Conservation (phyloP, 306 rosid genomes). For the Parietaria judaica region DNA sequence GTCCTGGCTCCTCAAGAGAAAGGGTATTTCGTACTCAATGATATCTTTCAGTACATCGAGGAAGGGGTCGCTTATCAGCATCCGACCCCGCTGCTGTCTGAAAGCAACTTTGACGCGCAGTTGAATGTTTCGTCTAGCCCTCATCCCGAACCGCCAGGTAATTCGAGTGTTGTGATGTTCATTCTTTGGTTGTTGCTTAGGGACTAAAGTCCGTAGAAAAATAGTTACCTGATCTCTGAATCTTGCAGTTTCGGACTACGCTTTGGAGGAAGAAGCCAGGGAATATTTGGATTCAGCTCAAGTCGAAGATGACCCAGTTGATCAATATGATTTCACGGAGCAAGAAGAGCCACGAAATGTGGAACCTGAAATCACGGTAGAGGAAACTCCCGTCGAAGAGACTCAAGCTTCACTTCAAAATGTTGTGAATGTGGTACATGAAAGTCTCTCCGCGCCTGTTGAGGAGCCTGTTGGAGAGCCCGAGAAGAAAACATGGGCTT, state of each 20-base stretch:
- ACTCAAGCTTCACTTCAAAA: constrained; percentile 33
- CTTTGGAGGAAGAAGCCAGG: constrained; percentile 72
- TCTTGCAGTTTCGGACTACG: constrained; percentile 58
- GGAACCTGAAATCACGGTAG: constrained; percentile 69
- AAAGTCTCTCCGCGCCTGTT: constrained; percentile 33
- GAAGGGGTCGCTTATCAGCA: constrained; percentile 45
- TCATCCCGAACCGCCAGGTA: constrained; percentile 64
- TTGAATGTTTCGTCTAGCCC: constrained; percentile 41
- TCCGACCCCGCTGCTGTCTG: constrained; percentile 33
- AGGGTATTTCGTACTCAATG: constrained; percentile 82
- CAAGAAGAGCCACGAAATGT: constrained; percentile 55
- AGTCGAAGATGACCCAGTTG: constrained; percentile 77
- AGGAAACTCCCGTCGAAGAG: constrained; percentile 67
- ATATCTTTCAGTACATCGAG: constrained; percentile 66
- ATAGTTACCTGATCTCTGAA: neutral
- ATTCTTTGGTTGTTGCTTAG: neutral
- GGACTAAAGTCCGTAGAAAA: neutral
- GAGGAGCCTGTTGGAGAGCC: constrained; percentile 78
- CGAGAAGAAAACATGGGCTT: constrained; percentile 76
- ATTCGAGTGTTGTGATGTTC: constrained; percentile 2
- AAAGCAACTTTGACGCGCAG: constrained; percentile 42
- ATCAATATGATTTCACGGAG: constrained; percentile 82
- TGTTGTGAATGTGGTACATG: constrained; percentile 35
- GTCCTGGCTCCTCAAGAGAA: constrained; percentile 92
- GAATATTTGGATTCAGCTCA: constrained; percentile 63